Percentiles rank a stretch among this genome's conserved stretches.
Conservation (phyloP, 192 early-diverging fungal genomes). For the Thoreauomyces humboldtii region DNA sequence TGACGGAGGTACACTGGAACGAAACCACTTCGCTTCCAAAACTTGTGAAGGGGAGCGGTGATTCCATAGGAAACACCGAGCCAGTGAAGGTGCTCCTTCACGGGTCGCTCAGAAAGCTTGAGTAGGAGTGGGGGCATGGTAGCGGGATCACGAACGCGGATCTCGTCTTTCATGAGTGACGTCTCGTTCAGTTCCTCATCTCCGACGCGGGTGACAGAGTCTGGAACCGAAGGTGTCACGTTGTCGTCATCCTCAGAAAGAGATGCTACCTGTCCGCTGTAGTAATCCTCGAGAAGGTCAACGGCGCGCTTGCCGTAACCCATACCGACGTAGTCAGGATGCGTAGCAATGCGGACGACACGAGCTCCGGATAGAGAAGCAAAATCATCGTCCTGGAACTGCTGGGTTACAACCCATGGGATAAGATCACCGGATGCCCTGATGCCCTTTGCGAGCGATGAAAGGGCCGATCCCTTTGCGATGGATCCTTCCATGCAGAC, state of each 20-base stretch:
- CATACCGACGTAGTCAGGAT: slow-evolving; percentile 96
- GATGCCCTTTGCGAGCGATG: slow-evolving; percentile 79
- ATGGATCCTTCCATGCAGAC: slow-evolving; percentile 95
- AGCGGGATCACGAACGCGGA: slow-evolving; percentile 81
- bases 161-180: slow-evolving; percentile 68
- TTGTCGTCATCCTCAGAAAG: slow-evolving; percentile 51
- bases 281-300: slow-evolving; percentile 83
- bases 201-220: slow-evolving; percentile 50
- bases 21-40: slow-evolving; percentile 92
- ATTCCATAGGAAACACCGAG: slow-evolving; percentile 95
- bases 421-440: slow-evolving; percentile 92
- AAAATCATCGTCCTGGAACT: slow-evolving; percentile 96
- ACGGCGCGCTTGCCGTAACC: slow-evolving; percentile 90
- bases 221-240: neutral
- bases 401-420: slow-evolving; percentile 94
- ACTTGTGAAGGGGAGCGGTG: slow-evolving; percentile 85
- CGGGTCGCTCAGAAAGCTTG: slow-evolving; percentile 75
- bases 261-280: slow-evolving; percentile 69
- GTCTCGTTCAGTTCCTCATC: slow-evolving; percentile 56
- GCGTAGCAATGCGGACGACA: slow-evolving; percentile 96
- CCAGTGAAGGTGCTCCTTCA: slow-evolving; percentile 78
- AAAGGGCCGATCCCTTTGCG: slow-evolving; percentile 79
- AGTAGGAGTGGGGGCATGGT: slow-evolving; percentile 92
- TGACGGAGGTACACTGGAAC: slow-evolving; percentile 94
- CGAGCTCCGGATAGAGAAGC: slow-evolving; percentile 90